Evolutionary conservation across 805 yeast species (phyloP).

Genomic region (Barnettozyma salicaria): DNA sequence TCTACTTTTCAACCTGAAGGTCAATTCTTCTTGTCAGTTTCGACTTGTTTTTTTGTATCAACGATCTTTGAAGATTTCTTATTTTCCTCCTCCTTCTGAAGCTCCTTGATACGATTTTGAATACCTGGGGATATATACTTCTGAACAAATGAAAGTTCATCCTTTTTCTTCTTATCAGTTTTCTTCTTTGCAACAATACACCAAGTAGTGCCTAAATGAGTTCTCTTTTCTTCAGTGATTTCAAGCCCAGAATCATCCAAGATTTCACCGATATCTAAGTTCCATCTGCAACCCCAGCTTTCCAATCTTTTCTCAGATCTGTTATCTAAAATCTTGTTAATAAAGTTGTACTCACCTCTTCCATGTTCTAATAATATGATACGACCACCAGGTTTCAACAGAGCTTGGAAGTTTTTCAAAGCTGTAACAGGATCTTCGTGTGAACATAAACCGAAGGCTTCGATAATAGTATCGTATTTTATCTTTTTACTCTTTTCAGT

Average conservation of each 20-base stretch:
- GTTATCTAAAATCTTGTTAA: constrained; percentile 75
- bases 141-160: constrained; percentile 44
- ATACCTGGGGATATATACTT: constrained; percentile 40
- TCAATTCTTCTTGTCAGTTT: no score
- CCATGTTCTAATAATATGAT: constrained; percentile 90
- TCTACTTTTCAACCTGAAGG: no score
- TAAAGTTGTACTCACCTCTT: constrained; percentile 68
- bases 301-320: constrained; percentile 78
- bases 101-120: constrained; percentile 23
- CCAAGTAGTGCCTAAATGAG: constrained; percentile 93
- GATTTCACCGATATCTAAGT: constrained; percentile 84
- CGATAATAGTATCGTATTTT: constrained; percentile 86
- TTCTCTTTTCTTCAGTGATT: constrained; percentile 70
- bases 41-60: constrained; percentile 9
- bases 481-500: constrained; percentile 30
- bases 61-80: constrained; percentile 1
- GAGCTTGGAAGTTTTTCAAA: constrained; percentile 58
- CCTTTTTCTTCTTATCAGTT: constrained; percentile 49
- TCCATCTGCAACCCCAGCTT: constrained; percentile 98
- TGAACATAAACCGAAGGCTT: constrained; percentile 93
- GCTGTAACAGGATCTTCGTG: constrained; percentile 90
- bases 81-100: constrained; percentile 13
- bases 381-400: constrained; percentile 87
- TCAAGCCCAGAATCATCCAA: constrained; percentile 80
- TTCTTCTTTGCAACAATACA: constrained; percentile 68